Conservation (phyloP, 176 grass and related monocot genomes). For the Musa itinerans region DNA sequence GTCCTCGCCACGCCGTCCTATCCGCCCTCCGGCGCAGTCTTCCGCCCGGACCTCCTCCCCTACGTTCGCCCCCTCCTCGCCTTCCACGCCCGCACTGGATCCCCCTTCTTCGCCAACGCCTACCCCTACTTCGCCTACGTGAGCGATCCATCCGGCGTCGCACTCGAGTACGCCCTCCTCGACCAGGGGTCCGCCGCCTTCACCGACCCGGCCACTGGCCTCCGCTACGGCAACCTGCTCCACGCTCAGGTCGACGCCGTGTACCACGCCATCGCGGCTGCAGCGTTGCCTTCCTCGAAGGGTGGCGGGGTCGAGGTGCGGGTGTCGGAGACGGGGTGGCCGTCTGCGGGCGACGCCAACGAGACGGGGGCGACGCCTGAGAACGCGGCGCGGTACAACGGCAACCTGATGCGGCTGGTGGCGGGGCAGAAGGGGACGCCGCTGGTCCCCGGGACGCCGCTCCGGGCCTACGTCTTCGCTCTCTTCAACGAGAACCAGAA, state of each 20-base stretch:
- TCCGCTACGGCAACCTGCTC: slow-evolving; percentile 9
- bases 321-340: slow-evolving; percentile 16
- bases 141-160: not conserved
- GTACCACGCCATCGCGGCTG: slow-evolving; percentile 3
- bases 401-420: slow-evolving; percentile 9
- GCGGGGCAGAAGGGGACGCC: not conserved
- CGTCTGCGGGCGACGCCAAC: slow-evolving; percentile 10
- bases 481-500: slow-evolving; percentile 23
- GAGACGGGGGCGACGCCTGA: slow-evolving; percentile 3
- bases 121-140: slow-evolving; percentile 15
- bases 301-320: not conserved
- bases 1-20: slow-evolving; percentile 8
- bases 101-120: slow-evolving; percentile 9
- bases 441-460: not conserved
- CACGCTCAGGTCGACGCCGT: slow-evolving; percentile 2
- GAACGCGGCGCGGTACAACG: slow-evolving; percentile 4
- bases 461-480: slow-evolving; percentile 8
- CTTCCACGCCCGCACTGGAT: not conserved
- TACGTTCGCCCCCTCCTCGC: slow-evolving; percentile 5
- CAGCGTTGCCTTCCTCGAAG: too few relatives aligned
- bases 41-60: slow-evolving; percentile 6
- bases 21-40: not conserved
- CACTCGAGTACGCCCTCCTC: slow-evolving; percentile 4
- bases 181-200: not conserved
- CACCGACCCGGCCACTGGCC: not conserved